These are phyloP conservation scores for Vigna trinervia DNA, from an alignment of 306 rosid genomes.

Conservation along the genomic window DNA sequence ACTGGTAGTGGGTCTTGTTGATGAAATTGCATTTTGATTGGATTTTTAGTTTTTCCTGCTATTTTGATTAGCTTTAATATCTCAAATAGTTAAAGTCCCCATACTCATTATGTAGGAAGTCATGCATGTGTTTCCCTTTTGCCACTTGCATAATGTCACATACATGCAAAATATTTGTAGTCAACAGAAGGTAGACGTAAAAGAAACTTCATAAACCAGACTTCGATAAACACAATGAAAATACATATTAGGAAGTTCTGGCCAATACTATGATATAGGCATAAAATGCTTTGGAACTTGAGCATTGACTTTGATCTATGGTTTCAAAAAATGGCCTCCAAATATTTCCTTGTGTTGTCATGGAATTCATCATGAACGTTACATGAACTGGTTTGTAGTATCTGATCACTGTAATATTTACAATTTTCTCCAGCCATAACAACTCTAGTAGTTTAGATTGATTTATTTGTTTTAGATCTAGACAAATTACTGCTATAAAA, in stretches of 20 bases:
- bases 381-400: conserved; percentile 4
- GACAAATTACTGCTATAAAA: conserved; percentile 9
- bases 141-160: not conserved
- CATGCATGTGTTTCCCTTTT: conserved; percentile 18
- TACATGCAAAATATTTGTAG: too few species aligned
- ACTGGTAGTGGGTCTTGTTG: not conserved
- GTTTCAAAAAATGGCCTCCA: not conserved
- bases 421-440: conserved; percentile 25
- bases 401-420: conserved; percentile 30
- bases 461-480: not conserved
- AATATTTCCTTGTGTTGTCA: conserved; percentile 14
- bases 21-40: conserved; percentile 11
- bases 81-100: conserved; percentile 1
- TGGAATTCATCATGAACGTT: conserved; percentile 13
- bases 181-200: too few species aligned
- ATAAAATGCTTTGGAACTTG: conserved; percentile 30
- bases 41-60: conserved; percentile 6
- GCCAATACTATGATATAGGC: conserved; percentile 8
- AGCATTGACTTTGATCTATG: conserved; percentile 31
- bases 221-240: too few species aligned
- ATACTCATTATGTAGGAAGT: not conserved
- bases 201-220: too few species aligned
- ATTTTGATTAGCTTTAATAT: conserved; percentile 2
- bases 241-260: not conserved
- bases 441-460: conserved; percentile 25